Evolutionary conservation across 805 yeast genomes (phyloP).

Genomic region (Candida coquimbonensis): DNA sequence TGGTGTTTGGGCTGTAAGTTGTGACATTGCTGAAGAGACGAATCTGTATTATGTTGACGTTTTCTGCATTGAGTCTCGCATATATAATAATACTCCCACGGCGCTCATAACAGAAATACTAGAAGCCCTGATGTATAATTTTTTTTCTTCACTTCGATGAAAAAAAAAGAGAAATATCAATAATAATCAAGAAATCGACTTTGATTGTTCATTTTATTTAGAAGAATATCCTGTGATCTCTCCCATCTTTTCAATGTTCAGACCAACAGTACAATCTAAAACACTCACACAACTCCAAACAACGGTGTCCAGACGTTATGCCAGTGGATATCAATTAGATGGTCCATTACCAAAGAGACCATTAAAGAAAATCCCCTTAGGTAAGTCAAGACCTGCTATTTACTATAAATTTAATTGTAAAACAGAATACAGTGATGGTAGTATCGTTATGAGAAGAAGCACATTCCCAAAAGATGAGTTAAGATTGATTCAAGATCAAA

Average conservation of each 20-base stretch:
- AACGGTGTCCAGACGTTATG: slow-evolving; percentile 7
- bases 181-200: too few species aligned
- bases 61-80: too few species aligned
- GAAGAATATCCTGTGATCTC: too few species aligned
- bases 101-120: too few species aligned
- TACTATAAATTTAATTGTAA: slow-evolving; percentile 82
- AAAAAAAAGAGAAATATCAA: too few species aligned
- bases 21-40: too few species aligned
- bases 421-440: slow-evolving; percentile 93
- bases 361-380: slow-evolving; percentile 59
- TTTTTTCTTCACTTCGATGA: too few species aligned
- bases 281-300: not conserved
- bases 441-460: slow-evolving; percentile 75
- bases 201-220: too few species aligned
- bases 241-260: not conserved
- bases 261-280: slow-evolving; percentile 1
- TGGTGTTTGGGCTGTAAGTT: too few species aligned
- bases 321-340: slow-evolving; percentile 10
- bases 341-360: slow-evolving; percentile 44
- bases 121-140: too few species aligned
- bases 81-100: too few species aligned
- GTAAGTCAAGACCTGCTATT: slow-evolving; percentile 90
- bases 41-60: too few species aligned
- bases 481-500: slow-evolving; percentile 81
- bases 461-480: slow-evolving; percentile 85